These are phyloP conservation scores for Aspergillus bombycis DNA, from an alignment of 2,329 filamentous ascomycete species.

Conservation along the genomic window DNA sequence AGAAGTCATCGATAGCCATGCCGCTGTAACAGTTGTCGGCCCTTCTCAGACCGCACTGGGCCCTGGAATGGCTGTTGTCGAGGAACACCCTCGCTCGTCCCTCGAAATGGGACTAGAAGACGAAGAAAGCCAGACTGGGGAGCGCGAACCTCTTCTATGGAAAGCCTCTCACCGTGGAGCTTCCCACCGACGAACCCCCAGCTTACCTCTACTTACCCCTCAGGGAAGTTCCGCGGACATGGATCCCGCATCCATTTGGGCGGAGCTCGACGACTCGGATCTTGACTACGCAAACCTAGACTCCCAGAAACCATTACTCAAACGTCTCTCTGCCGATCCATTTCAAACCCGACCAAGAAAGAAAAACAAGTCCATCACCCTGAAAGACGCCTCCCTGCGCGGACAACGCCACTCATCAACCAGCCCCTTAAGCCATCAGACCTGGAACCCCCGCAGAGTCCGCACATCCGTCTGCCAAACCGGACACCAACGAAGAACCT, in stretches of 20 bases:
- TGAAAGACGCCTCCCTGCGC: conserved; percentile 21
- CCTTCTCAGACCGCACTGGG: conserved; percentile 69
- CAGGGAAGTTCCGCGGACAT: conserved; percentile 59
- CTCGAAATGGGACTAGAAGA: conserved; percentile 31
- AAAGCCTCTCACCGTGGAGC: conserved; percentile 28
- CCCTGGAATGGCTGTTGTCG: conserved; percentile 80
- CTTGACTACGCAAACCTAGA: conserved; percentile 27
- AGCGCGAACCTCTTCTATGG: conserved; percentile 44
- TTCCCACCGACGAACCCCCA: conserved; percentile 39
- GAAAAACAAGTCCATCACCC: conserved; percentile 23
- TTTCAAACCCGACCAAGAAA: conserved; percentile 27
- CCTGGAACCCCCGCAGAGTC: conserved; percentile 27
- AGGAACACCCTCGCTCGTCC: conserved; percentile 48
- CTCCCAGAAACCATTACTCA: conserved; percentile 15
- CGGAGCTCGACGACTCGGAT: conserved; percentile 77
- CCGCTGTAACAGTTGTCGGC: conserved; percentile 49
- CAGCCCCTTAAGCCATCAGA: conserved; percentile 20
- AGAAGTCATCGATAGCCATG: conserved; percentile 60
- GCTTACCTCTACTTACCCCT: conserved; percentile 32
- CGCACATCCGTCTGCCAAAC: conserved; percentile 18
- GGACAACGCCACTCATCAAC: conserved; percentile 29
- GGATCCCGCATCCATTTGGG: conserved; percentile 83
- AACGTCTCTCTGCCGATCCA: conserved; percentile 17
- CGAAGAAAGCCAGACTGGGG: conserved; percentile 45
- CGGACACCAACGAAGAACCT: conserved; percentile 27